Conservation (phyloP, 1,139 yeast species). For the Candida sanyaensis region DNA sequence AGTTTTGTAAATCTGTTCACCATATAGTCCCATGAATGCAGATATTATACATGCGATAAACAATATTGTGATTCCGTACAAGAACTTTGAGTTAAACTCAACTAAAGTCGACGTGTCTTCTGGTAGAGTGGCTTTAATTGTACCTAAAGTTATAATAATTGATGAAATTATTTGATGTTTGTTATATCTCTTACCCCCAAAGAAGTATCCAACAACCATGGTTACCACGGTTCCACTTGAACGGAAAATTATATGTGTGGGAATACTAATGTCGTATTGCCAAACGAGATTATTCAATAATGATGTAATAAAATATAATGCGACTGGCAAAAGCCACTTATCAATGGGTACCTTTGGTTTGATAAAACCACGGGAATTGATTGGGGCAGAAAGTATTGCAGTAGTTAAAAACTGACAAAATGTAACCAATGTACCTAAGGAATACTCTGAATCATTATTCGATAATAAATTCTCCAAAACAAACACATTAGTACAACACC, state of each 20-base stretch:
- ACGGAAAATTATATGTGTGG: slow-evolving; percentile 66
- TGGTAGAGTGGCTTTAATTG: slow-evolving; percentile 49
- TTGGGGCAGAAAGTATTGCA: slow-evolving; percentile 28
- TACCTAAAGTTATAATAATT: slow-evolving; percentile 55
- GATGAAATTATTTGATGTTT: slow-evolving; percentile 42
- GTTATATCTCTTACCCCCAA: slow-evolving; percentile 50
- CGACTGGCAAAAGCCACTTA: slow-evolving; percentile 51
- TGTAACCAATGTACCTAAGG: slow-evolving; percentile 53
- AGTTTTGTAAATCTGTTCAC: slow-evolving; percentile 48
- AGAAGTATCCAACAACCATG: slow-evolving; percentile 54
- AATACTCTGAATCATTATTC: slow-evolving; percentile 9
- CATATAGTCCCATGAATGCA: slow-evolving; percentile 57
- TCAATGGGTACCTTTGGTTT: slow-evolving; percentile 45
- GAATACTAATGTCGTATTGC: slow-evolving; percentile 60
- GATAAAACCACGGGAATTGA: slow-evolving; percentile 1
- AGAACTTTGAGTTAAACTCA: slow-evolving; percentile 17
- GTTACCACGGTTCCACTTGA: slow-evolving; percentile 67
- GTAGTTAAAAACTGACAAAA: slow-evolving; percentile 62
- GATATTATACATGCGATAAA: slow-evolving; percentile 49
- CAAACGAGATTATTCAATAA: slow-evolving; percentile 62
- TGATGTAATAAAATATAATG: slow-evolving; percentile 53
- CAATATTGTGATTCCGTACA: slow-evolving; percentile 47
- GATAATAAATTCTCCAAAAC: slow-evolving; percentile 58
- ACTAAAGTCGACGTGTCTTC: slow-evolving; percentile 6
- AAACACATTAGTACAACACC: slow-evolving; percentile 72